Evolutionary conservation across 768 basidiomycete species (phyloP).

Genomic region (Harrya chromipes): DNA sequence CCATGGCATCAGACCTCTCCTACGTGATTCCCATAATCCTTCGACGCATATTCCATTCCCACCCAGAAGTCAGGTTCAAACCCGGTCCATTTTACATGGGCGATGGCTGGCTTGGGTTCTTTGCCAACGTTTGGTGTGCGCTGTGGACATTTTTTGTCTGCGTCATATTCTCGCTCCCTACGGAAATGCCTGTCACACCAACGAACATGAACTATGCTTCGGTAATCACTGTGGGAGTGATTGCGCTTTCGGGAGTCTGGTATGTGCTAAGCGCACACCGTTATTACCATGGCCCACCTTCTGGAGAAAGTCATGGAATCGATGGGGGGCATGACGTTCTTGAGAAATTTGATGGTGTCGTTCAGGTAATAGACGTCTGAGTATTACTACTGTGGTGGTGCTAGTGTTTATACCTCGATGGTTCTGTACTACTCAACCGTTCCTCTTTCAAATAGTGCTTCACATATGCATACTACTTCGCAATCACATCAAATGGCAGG

Average conservation of each 20-base stretch:
- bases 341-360: conserved; percentile 1
- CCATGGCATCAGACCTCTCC: conserved; percentile 49
- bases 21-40: conserved; percentile 58
- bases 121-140: conserved; percentile 44
- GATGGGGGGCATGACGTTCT: neutral
- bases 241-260: conserved; percentile 40
- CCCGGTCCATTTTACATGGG: conserved; percentile 65
- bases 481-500: no score
- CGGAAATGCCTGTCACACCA: conserved; percentile 43
- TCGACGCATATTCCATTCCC: conserved; percentile 48
- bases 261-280: conserved; percentile 50
- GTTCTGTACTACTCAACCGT: no score
- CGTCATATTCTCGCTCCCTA: conserved; percentile 51
- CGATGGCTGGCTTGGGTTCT: conserved; percentile 44
- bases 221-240: conserved; percentile 29
- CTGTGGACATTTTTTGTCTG: conserved; percentile 45
- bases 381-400: no score
- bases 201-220: conserved; percentile 53
- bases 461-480: no score
- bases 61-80: conserved; percentile 56
- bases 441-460: no score
- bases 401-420: no score
- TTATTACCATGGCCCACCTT: conserved; percentile 52
- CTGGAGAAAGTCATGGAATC: neutral
- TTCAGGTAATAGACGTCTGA: no score